Evolutionary conservation across 306 rosid species (phyloP).

Genomic region (Malus domestica): ASM211411v1 NC_041790.1:8305001-8305500

Average conservation of each 20-base stretch:
- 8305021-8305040: conserved; percentile 47
- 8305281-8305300: conserved; percentile 11
- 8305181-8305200: conserved; percentile 32
- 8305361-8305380: background rate
- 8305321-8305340: background rate
- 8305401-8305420: background rate
- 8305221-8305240: conserved; percentile 55
- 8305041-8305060: conserved; percentile 24
- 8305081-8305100: conserved; percentile 55
- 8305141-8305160: conserved; percentile 37
- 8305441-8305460: background rate
- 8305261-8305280: conserved; percentile 12
- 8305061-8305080: conserved; percentile 16
- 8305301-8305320: background rate
- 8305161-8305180: conserved; percentile 25
- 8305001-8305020: conserved; percentile 43
- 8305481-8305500: background rate
- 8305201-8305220: conserved; percentile 24
- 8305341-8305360: background rate
- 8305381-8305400: background rate
- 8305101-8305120: conserved; percentile 51
- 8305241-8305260: conserved; percentile 42
- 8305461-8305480: background rate
- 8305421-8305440: too few relatives aligned
- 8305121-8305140: conserved; percentile 60